Evolutionary conservation across 192 early-diverging fungal species (phyloP).

Genomic region (Lunasporangiospora selenospora): DNA sequence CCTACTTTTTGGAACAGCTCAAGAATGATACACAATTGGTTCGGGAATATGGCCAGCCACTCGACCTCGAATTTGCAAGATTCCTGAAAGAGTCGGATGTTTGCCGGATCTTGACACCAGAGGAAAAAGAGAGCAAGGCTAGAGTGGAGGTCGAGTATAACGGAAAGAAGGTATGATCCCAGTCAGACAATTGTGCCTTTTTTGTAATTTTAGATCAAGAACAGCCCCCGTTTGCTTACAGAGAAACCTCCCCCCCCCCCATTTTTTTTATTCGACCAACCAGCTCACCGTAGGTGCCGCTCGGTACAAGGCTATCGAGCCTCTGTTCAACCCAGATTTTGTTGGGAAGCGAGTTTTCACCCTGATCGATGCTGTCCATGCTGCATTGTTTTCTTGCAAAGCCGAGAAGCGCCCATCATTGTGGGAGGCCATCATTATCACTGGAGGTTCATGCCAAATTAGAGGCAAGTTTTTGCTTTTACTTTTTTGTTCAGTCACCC

Average conservation of each 20-base stretch:
- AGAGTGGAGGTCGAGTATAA: constrained; percentile 61
- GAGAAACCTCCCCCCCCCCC: background rate
- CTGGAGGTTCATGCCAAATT: constrained; percentile 76
- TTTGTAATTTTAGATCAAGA: background rate
- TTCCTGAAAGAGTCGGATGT: constrained; percentile 62
- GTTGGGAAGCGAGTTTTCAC: constrained; percentile 46
- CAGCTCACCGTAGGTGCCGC: constrained; percentile 67
- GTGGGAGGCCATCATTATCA: constrained; percentile 87
- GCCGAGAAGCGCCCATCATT: constrained; percentile 77
- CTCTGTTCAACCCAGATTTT: constrained; percentile 76
- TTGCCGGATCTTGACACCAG: constrained; percentile 47
- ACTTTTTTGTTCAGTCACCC: too few species aligned
- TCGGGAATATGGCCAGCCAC: constrained; percentile 52
- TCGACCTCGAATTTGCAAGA: constrained; percentile 63
- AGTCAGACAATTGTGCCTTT: constrained; percentile 7
- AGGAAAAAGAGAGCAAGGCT: constrained; percentile 36
- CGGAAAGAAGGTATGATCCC: constrained; percentile 55
- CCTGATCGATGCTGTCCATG: constrained; percentile 69
- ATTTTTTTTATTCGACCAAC: background rate
- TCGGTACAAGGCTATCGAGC: constrained; percentile 66
- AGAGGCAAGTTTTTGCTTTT: constrained; percentile 32
- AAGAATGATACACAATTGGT: constrained; percentile 57
- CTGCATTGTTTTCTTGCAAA: constrained; percentile 69
- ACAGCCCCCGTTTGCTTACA: background rate
- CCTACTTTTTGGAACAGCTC: constrained; percentile 67